Evolutionary conservation across 2,329 filamentous ascomycete species (phyloP).

Genomic region (Hymenoscyphus scutula): DNA sequence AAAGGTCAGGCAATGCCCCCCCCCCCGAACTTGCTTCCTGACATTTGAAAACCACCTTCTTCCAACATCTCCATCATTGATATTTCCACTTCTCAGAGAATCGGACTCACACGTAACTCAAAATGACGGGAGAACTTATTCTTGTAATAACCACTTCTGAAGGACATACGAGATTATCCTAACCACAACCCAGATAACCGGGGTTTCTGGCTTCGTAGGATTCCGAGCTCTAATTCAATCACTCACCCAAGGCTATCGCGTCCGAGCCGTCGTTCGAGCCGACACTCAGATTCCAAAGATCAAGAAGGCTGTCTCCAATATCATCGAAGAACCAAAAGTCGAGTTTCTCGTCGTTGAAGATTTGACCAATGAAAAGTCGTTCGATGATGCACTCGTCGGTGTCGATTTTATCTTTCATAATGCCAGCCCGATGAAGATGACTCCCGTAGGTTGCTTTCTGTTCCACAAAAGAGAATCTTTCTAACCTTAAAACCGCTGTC

Average conservation of each 20-base stretch:
- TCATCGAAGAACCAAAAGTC: neutral
- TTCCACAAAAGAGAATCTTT: neutral
- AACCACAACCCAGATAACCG: slow-evolving; percentile 9
- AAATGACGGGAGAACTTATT: no score
- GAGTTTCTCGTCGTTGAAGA: slow-evolving; percentile 17
- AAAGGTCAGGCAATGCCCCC: no score
- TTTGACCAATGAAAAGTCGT: slow-evolving; percentile 13
- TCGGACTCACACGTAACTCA: no score
- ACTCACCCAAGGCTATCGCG: neutral
- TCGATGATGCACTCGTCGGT: slow-evolving; percentile 12
- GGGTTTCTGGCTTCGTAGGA: slow-evolving; percentile 29
- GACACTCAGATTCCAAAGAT: neutral
- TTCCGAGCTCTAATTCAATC: slow-evolving; percentile 18
- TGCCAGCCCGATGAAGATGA: slow-evolving; percentile 12
- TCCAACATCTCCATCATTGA: no score
- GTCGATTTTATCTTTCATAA: slow-evolving; percentile 18
- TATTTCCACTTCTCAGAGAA: no score
- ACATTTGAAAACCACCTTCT: no score
- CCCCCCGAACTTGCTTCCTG: no score
- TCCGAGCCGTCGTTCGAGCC: neutral
- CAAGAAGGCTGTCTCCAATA: neutral
- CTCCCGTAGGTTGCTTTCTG: neutral
- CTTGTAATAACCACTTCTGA: no score
- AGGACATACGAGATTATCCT: no score
- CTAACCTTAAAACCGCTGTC: neutral